These are phyloP conservation scores for Ustilago sp. DNA, from an alignment of 1,284 basidiomycete genomes.

Conservation along the genomic window DNA sequence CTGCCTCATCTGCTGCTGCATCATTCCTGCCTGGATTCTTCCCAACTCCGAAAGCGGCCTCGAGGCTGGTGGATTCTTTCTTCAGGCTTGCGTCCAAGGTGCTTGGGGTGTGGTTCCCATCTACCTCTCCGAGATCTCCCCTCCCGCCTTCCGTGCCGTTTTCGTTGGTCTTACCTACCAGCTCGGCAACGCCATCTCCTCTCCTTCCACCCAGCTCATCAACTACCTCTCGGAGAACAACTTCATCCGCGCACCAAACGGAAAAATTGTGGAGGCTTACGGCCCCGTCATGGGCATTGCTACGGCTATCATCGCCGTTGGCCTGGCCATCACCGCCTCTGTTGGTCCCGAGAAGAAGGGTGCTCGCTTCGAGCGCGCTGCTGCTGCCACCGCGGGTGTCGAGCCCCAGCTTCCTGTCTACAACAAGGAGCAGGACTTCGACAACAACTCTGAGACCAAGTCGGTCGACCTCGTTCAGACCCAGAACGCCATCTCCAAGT, in stretches of 20 bases:
- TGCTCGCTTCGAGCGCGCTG: constrained; percentile 46
- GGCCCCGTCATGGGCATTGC: constrained; percentile 57
- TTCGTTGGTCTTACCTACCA: constrained; percentile 59
- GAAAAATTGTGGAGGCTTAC: constrained; percentile 44
- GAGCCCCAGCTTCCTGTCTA: constrained; percentile 31
- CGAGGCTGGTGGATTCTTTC: constrained; percentile 53
- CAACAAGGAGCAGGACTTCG: constrained; percentile 32
- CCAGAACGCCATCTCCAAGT: constrained; percentile 20
- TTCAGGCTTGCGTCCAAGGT: constrained; percentile 57
- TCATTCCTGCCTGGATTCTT: constrained; percentile 62
- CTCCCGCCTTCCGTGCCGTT: constrained; percentile 52
- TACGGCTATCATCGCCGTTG: constrained; percentile 52
- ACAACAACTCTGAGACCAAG: constrained; percentile 26
- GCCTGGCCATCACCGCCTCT: constrained; percentile 35
- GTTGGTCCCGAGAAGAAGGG: constrained; percentile 58
- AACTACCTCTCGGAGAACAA: constrained; percentile 54
- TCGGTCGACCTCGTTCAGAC: constrained; percentile 28
- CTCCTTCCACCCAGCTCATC: constrained; percentile 68
- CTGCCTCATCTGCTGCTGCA: constrained; percentile 31
- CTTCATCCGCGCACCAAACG: constrained; percentile 16
- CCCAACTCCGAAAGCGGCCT: constrained; percentile 48
- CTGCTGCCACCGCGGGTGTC: constrained; percentile 36
- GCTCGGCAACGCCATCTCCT: constrained; percentile 64
- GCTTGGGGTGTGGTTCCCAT: constrained; percentile 56
- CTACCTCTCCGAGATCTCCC: constrained; percentile 50